phyloP scores from a whole-genome alignment of 1,284 basidiomycete species.

The Cronartium ribicola region DNA sequence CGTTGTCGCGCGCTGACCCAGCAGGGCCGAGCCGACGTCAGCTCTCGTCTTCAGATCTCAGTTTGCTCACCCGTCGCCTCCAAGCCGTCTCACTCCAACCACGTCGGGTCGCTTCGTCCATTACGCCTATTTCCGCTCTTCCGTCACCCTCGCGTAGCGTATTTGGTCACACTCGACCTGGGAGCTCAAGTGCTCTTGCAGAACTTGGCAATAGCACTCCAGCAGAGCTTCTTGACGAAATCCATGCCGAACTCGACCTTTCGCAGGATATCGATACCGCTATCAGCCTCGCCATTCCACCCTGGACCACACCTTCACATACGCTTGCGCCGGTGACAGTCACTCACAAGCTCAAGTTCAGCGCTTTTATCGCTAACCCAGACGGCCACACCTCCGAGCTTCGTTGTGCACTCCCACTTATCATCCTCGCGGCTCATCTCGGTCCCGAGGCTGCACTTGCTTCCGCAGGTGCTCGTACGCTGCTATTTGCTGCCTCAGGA shows the following conservation, averaged over 20 bases:
- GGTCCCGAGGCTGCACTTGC: conserved; percentile 68
- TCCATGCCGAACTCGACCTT: conserved; percentile 44
- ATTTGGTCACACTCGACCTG: neutral
- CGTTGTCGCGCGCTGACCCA: neutral
- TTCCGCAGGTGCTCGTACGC: conserved; percentile 66
- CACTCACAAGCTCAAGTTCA: conserved; percentile 46
- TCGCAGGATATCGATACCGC: conserved; percentile 47
- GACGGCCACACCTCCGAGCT: conserved; percentile 67
- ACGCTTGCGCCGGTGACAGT: conserved; percentile 43
- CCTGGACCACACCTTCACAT: conserved; percentile 61
- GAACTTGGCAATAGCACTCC: conserved; percentile 9
- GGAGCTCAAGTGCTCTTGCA: neutral
- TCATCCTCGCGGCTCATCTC: conserved; percentile 69
- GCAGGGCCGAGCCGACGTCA: neutral
- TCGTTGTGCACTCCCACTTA: conserved; percentile 79
- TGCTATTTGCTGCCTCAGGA: conserved; percentile 58
- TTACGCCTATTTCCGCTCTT: neutral
- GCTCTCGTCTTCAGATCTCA: conserved; percentile 22
- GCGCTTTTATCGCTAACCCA: conserved; percentile 54
- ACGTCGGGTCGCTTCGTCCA: neutral
- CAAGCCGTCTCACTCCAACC: conserved; percentile 25
- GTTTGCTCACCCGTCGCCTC: conserved; percentile 2
- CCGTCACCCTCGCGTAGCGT: conserved; percentile 15
- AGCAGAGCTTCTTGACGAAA: conserved; percentile 11
- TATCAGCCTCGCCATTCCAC: conserved; percentile 46